A percentile compares a stretch with the other conserved stretches of the same genome.
These are phyloP conservation scores for Sideroxylon spinosum DNA, from an alignment of 179 eudicot species.

Conservation along the genomic window DNA sequence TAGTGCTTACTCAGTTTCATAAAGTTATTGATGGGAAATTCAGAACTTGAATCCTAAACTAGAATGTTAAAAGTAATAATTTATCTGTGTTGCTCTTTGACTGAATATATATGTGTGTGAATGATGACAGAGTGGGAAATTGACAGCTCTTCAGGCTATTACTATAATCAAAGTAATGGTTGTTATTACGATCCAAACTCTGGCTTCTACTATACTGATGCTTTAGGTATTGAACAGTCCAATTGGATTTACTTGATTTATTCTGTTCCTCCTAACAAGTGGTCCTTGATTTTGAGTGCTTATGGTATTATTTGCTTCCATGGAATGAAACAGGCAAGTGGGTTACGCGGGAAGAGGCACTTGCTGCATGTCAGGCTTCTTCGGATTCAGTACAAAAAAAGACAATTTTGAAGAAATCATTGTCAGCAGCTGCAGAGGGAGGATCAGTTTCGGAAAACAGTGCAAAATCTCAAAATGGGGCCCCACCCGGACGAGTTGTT, in stretches of 20 bases:
- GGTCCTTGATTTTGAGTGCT: neutral
- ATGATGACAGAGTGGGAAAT: constrained; percentile 72
- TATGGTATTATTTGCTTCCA: neutral
- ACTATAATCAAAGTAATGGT: constrained; percentile 57
- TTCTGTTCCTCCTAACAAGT: neutral
- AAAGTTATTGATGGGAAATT: neutral
- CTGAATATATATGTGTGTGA: neutral
- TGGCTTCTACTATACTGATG: constrained; percentile 84
- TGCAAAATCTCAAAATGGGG: constrained; percentile 26
- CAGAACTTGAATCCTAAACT: neutral
- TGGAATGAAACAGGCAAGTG: constrained; percentile 64
- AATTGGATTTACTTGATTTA: neutral
- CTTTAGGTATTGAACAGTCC: constrained; percentile 52
- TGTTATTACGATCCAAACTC: constrained; percentile 86
- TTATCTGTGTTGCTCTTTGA: no score
- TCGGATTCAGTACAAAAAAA: constrained; percentile 35
- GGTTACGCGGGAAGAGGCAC: constrained; percentile 93
- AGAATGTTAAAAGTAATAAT: neutral
- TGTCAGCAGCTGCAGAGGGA: constrained; percentile 23
- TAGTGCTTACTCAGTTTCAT: neutral
- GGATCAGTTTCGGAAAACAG: constrained; percentile 33
- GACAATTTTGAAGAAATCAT: constrained; percentile 40
- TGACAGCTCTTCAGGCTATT: constrained; percentile 74
- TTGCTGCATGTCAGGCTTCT: constrained; percentile 51
- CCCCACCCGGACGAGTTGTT: constrained; percentile 57